Conservation (phyloP, 2,329 filamentous ascomycete species). For the Xylaria sp. region DNA sequence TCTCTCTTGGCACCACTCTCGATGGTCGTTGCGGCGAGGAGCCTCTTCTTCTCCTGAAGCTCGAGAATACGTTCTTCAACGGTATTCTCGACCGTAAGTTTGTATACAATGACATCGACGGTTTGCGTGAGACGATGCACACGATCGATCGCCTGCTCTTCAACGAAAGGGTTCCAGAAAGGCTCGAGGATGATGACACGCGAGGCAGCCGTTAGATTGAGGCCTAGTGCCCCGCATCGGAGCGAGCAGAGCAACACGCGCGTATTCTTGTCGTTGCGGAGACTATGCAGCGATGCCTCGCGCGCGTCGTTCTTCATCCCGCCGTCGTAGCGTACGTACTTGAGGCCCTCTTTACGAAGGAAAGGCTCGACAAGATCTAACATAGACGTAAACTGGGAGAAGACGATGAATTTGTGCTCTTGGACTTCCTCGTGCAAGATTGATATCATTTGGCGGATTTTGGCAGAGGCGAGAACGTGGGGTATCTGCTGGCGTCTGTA, state of each 20-base stretch:
- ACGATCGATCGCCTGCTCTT: conserved; percentile 98
- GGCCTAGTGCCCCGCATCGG: conserved; percentile 88
- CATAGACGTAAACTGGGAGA: conserved; percentile 98
- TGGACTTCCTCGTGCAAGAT: conserved; percentile 79
- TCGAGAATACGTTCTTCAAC: conserved; percentile 96
- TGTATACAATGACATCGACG: conserved; percentile 92
- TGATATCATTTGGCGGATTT: conserved; percentile 83
- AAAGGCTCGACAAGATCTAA: conserved; percentile 95
- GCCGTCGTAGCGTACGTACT: conserved; percentile 90
- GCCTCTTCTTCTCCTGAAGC: conserved; percentile 90
- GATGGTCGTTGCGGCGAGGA: conserved; percentile 89
- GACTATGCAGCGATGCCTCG: conserved; percentile 79
- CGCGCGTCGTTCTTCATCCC: conserved; percentile 92
- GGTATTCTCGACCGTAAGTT: conserved; percentile 82
- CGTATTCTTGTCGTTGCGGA: conserved; percentile 76
- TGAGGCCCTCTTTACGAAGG: conserved; percentile 73
- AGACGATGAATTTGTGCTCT: conserved; percentile 96
- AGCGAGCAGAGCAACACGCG: conserved; percentile 90
- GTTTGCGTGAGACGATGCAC: conserved; percentile 98
- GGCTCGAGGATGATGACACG: conserved; percentile 94
- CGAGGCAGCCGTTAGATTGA: conserved; percentile 93
- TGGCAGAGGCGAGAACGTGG: conserved; percentile 75
- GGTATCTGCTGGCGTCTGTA: conserved; percentile 48
- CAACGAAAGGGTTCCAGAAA: conserved; percentile 99
- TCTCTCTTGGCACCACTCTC: conserved; percentile 77